Evolutionary conservation across 176 grass and related monocot species (phyloP).

Genomic region (Eremochloa ophiuroides): DNA sequence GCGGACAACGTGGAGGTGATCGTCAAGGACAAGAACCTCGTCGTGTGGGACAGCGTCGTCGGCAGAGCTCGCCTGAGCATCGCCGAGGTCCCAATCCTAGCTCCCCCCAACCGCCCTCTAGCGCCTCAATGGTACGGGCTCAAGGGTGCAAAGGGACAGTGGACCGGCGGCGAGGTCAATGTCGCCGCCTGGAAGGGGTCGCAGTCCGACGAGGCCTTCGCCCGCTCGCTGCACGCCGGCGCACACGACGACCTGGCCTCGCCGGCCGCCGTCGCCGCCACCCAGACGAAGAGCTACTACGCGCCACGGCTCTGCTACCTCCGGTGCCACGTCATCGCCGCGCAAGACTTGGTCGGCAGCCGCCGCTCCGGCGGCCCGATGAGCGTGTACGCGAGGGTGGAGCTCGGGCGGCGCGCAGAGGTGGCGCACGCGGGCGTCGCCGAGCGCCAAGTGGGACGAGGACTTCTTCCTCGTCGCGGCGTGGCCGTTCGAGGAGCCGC

Average conservation of each 20-base stretch:
- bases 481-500: constrained; percentile 39
- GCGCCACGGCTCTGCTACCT: constrained; percentile 41
- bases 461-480: constrained; percentile 27
- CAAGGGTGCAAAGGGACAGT: neutral
- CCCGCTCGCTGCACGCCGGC: neutral
- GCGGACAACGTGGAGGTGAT: neutral
- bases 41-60: neutral
- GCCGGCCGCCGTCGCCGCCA: neutral
- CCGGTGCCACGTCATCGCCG: constrained; percentile 32
- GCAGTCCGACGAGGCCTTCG: constrained; percentile 11
- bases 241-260: neutral
- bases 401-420: constrained; percentile 20
- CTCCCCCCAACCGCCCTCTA: neutral
- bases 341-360: constrained; percentile 24
- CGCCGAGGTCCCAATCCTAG: neutral
- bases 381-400: neutral
- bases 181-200: constrained; percentile 13
- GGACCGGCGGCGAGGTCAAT: neutral
- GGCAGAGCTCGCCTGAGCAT: neutral
- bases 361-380: neutral
- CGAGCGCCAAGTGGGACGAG: constrained; percentile 34
- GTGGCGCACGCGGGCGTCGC: neutral
- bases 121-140: neutral
- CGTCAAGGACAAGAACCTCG: neutral
- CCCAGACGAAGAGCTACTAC: constrained; percentile 23